Conservation (phyloP, 345 rosid genomes). For the Combretum micranthum region DNA sequence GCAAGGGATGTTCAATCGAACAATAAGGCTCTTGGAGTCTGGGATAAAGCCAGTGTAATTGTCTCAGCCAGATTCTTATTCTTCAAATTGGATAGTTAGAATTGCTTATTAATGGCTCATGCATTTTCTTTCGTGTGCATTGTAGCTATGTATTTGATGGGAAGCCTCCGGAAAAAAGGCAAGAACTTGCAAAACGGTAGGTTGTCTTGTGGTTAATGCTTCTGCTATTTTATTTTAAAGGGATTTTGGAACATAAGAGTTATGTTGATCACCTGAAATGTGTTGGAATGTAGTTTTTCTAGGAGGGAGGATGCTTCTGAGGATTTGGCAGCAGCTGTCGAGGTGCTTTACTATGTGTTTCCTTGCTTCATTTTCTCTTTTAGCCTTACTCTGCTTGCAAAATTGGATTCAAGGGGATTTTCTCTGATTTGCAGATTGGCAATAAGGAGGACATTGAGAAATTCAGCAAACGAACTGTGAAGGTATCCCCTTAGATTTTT, state of each 20-base stretch:
- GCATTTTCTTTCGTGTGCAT: not conserved
- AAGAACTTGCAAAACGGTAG: slow-evolving; percentile 86
- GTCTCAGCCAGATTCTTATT: slow-evolving; percentile 7
- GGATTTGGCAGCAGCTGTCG: slow-evolving; percentile 61
- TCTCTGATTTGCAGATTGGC: slow-evolving; percentile 41
- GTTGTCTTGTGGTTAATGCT: not conserved
- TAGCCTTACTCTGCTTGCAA: not conserved
- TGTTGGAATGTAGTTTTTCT: slow-evolving; percentile 44
- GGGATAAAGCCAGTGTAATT: slow-evolving; percentile 93
- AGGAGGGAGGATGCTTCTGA: slow-evolving; percentile 78
- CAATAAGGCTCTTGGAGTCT: slow-evolving; percentile 90
- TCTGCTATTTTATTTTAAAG: not conserved
- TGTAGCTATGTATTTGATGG: slow-evolving; percentile 87
- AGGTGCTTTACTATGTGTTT: slow-evolving; percentile 25
- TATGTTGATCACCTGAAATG: not conserved
- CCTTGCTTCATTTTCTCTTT: not conserved
- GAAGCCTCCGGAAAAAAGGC: slow-evolving; percentile 82
- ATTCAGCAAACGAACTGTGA: slow-evolving; percentile 86
- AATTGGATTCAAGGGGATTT: not conserved
- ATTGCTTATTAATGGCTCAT: not conserved
- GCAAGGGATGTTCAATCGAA: slow-evolving; percentile 91
- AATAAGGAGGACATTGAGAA: slow-evolving; percentile 88
- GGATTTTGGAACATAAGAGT: not conserved
- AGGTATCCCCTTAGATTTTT: slow-evolving; percentile 28
- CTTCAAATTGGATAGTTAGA: not conserved